Conservation (phyloP, 352 stramenopile genomes). For the Phytopythium boreale region DNA sequence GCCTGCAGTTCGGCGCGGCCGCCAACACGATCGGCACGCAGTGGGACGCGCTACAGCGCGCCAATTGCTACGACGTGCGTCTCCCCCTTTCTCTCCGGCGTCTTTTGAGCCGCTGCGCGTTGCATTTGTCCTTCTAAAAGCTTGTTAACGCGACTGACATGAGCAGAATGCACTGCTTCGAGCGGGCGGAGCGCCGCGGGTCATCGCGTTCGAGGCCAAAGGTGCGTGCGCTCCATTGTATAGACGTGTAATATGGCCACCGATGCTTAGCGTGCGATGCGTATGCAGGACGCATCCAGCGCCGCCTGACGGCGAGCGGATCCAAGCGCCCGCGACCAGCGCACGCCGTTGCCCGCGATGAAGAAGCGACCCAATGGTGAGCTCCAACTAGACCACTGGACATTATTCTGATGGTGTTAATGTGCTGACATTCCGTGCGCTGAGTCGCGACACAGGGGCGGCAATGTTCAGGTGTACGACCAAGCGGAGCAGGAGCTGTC, state of each 20-base stretch:
- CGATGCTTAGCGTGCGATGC: too few species aligned
- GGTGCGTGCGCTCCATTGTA: conserved; percentile 15
- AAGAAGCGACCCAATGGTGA: conserved; percentile 35
- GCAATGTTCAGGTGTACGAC: conserved; percentile 64
- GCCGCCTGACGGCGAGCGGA: conserved; percentile 17
- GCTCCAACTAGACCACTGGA: background rate
- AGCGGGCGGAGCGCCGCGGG: conserved; percentile 32
- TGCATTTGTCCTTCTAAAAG: background rate
- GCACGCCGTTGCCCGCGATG: conserved; percentile 14
- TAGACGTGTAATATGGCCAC: background rate
- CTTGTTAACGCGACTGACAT: background rate
- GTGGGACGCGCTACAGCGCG: conserved; percentile 42
- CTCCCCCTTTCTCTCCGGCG: background rate
- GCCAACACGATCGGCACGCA: conserved; percentile 65
- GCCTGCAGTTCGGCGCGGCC: conserved; percentile 70
- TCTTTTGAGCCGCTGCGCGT: background rate
- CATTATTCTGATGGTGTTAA: background rate
- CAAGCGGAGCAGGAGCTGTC: conserved; percentile 24
- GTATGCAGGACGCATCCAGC: conserved; percentile 34
- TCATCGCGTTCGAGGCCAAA: conserved; percentile 80
- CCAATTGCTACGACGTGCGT: conserved; percentile 37
- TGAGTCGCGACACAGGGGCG: conserved; percentile 27
- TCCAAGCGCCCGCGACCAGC: conserved; percentile 16
- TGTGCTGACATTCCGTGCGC: background rate
- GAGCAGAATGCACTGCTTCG: conserved; percentile 22